Conservation (phyloP, 495 filamentous ascomycete genomes). For the Aspergillus asperescens region DNA sequence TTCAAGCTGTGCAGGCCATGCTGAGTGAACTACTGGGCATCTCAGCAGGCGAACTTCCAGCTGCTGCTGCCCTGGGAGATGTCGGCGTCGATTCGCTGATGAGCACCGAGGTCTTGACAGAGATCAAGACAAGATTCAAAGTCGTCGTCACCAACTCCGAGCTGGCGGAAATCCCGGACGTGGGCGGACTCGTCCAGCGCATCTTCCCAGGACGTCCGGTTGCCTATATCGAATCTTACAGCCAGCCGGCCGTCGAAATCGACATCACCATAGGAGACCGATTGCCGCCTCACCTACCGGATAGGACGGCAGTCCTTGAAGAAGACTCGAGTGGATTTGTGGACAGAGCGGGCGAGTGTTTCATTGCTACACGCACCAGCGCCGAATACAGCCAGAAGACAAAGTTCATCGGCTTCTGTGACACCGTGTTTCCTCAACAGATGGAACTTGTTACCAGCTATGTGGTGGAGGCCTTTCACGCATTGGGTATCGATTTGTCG, state of each 20-base stretch:
- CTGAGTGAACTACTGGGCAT: not conserved
- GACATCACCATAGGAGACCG: not conserved
- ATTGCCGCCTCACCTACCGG: not conserved
- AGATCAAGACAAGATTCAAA: slow-evolving; percentile 26
- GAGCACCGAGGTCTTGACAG: slow-evolving; percentile 34
- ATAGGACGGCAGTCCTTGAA: too few species aligned
- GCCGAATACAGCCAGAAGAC: not conserved
- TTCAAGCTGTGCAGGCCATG: not conserved
- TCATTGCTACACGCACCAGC: not conserved
- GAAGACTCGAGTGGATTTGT: not conserved
- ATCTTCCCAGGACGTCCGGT: not conserved
- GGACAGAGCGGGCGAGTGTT: not conserved
- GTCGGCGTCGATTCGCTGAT: slow-evolving; percentile 42
- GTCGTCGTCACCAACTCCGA: not conserved
- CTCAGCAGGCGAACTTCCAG: not conserved
- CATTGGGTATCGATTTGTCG: slow-evolving; percentile 26
- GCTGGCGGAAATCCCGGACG: not conserved
- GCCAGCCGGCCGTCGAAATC: not conserved
- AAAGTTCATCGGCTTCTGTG: not conserved
- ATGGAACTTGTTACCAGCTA: slow-evolving; percentile 32
- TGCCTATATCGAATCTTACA: not conserved
- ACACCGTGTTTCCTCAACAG: not conserved
- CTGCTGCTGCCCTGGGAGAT: slow-evolving; percentile 12
- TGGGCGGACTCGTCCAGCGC: not conserved
- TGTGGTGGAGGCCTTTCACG: slow-evolving; percentile 34